Percentiles rank a stretch among this genome's conserved stretches.
Conservation (phyloP, 805 yeast species). For the Metschnikowia kunwiensis region DNA sequence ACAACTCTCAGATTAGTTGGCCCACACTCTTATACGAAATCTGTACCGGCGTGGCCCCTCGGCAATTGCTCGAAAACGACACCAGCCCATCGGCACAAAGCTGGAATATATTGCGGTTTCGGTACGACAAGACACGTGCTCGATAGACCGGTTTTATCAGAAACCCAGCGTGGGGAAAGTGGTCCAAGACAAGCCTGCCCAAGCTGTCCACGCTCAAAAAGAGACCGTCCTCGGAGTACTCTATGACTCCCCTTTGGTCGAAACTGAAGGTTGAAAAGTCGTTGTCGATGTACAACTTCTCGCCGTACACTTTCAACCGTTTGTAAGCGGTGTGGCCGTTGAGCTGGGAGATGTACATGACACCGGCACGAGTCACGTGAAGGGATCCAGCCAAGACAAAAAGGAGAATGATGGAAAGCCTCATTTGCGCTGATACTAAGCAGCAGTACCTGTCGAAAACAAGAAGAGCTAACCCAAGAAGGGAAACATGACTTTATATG, state of each 20-base stretch:
- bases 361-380: neutral
- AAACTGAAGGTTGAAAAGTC: neutral
- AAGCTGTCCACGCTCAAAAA: neutral
- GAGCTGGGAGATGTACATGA: neutral
- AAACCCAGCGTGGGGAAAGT: slow-evolving; percentile 1
- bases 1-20: neutral
- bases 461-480: no score
- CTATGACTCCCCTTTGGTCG: neutral
- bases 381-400: neutral
- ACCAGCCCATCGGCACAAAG: slow-evolving; percentile 4
- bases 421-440: neutral
- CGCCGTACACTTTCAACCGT: neutral
- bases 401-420: neutral
- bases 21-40: slow-evolving; percentile 1
- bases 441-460: no score
- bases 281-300: neutral
- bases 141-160: neutral
- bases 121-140: neutral
- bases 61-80: neutral
- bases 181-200: neutral
- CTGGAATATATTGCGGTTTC: neutral
- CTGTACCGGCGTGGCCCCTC: neutral
- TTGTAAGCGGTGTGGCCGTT: neutral
- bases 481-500: no score
- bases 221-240: neutral